These are phyloP conservation scores for Chaetomium tenue DNA, from an alignment of 495 filamentous ascomycete genomes.

Conservation along the genomic window DNA sequence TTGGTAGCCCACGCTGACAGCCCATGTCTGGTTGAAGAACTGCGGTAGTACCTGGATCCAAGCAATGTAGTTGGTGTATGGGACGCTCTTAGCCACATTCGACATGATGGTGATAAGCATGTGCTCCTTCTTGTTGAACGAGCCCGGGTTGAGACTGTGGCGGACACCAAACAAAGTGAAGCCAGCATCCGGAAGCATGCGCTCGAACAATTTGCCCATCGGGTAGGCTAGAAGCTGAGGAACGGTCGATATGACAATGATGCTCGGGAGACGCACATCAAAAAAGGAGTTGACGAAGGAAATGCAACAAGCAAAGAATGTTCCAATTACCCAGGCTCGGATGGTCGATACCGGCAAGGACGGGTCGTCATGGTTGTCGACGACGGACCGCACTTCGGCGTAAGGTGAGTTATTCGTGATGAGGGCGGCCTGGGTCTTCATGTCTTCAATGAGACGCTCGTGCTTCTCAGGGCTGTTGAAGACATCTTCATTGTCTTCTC, in stretches of 20 bases:
- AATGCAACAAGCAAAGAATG: constrained; percentile 39
- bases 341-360: constrained; percentile 40
- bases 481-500: constrained; percentile 39
- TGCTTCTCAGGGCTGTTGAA: constrained; percentile 42
- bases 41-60: constrained; percentile 46
- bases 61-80: constrained; percentile 46
- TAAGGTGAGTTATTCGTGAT: constrained; percentile 49
- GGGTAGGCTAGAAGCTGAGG: constrained; percentile 46
- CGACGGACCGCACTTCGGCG: constrained; percentile 51
- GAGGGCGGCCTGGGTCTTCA: constrained; percentile 46
- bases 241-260: constrained; percentile 36
- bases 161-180: constrained; percentile 41
- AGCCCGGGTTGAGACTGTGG: constrained; percentile 48
- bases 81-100: constrained; percentile 37
- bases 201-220: constrained; percentile 37
- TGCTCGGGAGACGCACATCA: constrained; percentile 41
- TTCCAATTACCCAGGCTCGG: constrained; percentile 43
- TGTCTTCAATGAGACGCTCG: constrained; percentile 39
- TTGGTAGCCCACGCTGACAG: constrained; percentile 42
- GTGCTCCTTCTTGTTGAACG: constrained; percentile 54
- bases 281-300: constrained; percentile 48
- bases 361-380: constrained; percentile 48
- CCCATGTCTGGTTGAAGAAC: constrained; percentile 45
- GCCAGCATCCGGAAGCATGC: constrained; percentile 38
- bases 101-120: constrained; percentile 53